Percentiles rank a stretch among this genome's conserved stretches.
Conservation (phyloP, 2,329 filamentous ascomycete genomes). For the Beauveria sp. region DNA sequence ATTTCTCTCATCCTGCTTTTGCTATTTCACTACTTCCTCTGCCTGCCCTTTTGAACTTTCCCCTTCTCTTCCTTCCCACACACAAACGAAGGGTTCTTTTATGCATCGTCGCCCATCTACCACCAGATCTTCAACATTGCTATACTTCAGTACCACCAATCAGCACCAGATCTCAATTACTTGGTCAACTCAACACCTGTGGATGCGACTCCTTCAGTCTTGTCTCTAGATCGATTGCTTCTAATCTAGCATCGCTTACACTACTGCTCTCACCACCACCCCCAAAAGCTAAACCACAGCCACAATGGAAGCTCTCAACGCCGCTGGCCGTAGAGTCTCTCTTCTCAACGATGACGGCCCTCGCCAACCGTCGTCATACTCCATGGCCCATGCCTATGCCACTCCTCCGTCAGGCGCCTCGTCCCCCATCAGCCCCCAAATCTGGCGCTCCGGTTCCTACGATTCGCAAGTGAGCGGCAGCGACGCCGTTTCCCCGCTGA, state of each 20-base stretch:
- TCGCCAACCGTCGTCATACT: slow-evolving; percentile 29
- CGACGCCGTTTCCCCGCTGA: slow-evolving; percentile 48
- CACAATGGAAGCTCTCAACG: slow-evolving; percentile 48
- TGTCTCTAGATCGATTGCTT: neutral
- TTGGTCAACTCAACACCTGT: neutral
- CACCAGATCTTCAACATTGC: neutral
- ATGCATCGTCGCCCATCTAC: neutral
- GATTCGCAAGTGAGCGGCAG: slow-evolving; percentile 47
- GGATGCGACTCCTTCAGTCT: neutral
- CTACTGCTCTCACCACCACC: neutral
- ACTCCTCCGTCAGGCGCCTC: slow-evolving; percentile 33
- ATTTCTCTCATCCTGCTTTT: slow-evolving; percentile 2
- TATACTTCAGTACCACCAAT: neutral
- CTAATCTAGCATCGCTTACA: neutral
- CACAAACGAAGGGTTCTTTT: neutral
- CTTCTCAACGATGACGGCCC: slow-evolving; percentile 49
- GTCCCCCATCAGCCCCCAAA: slow-evolving; percentile 46
- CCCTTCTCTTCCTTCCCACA: neutral
- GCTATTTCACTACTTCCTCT: slow-evolving; percentile 5
- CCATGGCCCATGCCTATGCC: slow-evolving; percentile 26
- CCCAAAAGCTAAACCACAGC: neutral
- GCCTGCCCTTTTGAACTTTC: neutral
- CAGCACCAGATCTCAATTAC: neutral
- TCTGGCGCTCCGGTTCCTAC: slow-evolving; percentile 54
- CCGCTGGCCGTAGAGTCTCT: slow-evolving; percentile 50